Evolutionary conservation across 225 moss, liverwort and hornwort genomes (phyloP).

Genomic region (Marchantia paleacea): DNA sequence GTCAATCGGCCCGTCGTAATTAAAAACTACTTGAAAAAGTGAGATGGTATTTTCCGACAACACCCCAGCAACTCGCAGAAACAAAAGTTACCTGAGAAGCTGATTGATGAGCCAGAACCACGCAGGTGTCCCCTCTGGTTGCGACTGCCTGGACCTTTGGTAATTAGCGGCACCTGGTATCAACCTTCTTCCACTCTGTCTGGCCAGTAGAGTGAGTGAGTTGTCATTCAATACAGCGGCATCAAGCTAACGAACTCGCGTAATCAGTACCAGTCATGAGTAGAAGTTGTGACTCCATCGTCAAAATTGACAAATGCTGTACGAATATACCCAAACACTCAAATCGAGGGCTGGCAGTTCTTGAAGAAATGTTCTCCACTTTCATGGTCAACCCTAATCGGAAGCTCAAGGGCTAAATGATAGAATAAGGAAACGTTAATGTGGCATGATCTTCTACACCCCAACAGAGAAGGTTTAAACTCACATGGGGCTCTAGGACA

Average conservation of each 20-base stretch:
- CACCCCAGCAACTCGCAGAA: background rate
- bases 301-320: too few species aligned
- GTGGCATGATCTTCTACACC: slow-evolving; percentile 26
- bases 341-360: background rate
- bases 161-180: background rate
- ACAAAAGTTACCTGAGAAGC: slow-evolving; percentile 40
- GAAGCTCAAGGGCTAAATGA: background rate
- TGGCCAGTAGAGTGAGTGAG: background rate
- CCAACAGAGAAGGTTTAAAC: slow-evolving; percentile 16
- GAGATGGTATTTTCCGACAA: background rate
- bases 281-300: too few species aligned
- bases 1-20: background rate
- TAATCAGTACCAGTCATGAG: too few species aligned
- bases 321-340: background rate
- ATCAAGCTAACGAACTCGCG: background rate
- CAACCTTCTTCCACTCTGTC: slow-evolving; percentile 22
- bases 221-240: background rate
- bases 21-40: too few species aligned
- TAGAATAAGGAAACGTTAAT: background rate
- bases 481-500: slow-evolving; percentile 25
- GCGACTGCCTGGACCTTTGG: slow-evolving; percentile 1
- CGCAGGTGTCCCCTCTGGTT: slow-evolving; percentile 26
- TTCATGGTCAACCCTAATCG: background rate
- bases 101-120: slow-evolving; percentile 68
- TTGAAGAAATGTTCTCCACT: slow-evolving; percentile 1